Evolutionary conservation across 306 rosid species (phyloP).

Genomic region (Heteromeles arbutifolia): DNA sequence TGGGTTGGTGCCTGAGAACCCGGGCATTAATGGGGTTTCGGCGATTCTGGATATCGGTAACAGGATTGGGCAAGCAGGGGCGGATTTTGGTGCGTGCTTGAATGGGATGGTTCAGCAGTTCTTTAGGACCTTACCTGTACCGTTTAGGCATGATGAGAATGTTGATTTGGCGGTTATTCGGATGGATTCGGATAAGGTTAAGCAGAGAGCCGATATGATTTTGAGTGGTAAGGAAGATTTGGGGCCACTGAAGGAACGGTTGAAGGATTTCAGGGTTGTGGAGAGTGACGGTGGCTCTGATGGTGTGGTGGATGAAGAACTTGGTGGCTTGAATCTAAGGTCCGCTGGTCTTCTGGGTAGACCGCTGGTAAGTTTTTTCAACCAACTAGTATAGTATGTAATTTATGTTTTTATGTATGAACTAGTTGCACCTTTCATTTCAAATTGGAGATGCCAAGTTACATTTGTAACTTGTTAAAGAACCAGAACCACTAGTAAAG

Average conservation of each 20-base stretch:
- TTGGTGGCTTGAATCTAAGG: constrained; percentile 53
- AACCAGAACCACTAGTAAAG: not conserved
- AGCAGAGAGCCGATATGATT: constrained; percentile 42
- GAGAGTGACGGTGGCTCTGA: constrained; percentile 43
- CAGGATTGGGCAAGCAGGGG: constrained; percentile 89
- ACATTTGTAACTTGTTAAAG: not conserved
- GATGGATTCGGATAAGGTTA: constrained; percentile 43
- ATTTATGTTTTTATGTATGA: not conserved
- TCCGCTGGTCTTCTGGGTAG: constrained; percentile 61
- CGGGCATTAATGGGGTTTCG: constrained; percentile 57
- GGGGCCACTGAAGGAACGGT: constrained; percentile 45
- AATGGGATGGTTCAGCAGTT: constrained; percentile 89
- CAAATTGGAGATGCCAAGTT: not conserved
- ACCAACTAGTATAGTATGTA: not conserved
- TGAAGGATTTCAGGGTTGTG: constrained; percentile 51
- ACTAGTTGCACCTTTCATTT: not conserved
- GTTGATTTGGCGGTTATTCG: constrained; percentile 14
- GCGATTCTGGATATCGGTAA: constrained; percentile 80
- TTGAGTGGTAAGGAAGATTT: constrained; percentile 44
- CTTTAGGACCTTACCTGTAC: constrained; percentile 68
- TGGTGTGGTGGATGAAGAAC: constrained; percentile 56
- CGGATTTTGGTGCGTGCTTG: constrained; percentile 83
- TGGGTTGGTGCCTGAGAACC: constrained; percentile 30
- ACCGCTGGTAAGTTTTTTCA: constrained; percentile 58
- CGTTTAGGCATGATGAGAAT: constrained; percentile 61